Base-by-base conservation (phyloP, 1,139 yeast species). In the Taiozyma sp. region DNA sequence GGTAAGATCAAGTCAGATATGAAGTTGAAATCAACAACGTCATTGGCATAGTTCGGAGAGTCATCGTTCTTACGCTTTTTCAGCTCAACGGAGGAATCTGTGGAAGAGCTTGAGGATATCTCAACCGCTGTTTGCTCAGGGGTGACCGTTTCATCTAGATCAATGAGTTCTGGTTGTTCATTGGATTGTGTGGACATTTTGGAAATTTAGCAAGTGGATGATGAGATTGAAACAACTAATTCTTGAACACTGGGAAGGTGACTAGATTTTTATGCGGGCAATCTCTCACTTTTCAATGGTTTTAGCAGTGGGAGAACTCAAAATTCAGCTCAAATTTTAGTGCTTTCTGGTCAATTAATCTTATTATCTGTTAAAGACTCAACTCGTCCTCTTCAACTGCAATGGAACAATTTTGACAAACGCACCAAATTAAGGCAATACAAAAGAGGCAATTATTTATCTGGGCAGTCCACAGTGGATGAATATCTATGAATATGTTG, bases 1-100 rank as follows among this genome's bases (percentile, higher is more conserved):
- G 72, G 72, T 34, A 72, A 56, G 8, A 68, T 53, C 32, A 65
- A 66, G 28, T 64, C 66, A 24, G 46, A 22, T 4, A 54, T 2
- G 43, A 50, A 54, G 19, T 42, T 40, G 44, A 61, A 60, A 45
- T 58, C 60, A 28, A 54, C 52, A 43, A 48, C 34, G 34, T 50
- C 43, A 45, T 42, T 50, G 37, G 32, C 10, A 26, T 40, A 42
- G 45, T 34, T 42, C 26, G 39, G 24, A 9, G 34, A 13, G 24
- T 7, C 16, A 8, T 47, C 34, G 8, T 44, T 43, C 37, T 52
- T 53, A 26, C 48, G 46, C 34, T 48, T 50, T 22, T 54, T 53
- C 19, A 44, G 19, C 14, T 50, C 56, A 5, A 42, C 47, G 11
- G 50, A 45, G 16, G 46, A 44, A 16, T 45, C 39, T 2, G 47